A percentile compares a stretch with the other conserved stretches of the same genome.
These are phyloP conservation scores for Rhodomyrtus tomentosa DNA, from an alignment of 345 rosid species.

Conservation along the genomic window DNA sequence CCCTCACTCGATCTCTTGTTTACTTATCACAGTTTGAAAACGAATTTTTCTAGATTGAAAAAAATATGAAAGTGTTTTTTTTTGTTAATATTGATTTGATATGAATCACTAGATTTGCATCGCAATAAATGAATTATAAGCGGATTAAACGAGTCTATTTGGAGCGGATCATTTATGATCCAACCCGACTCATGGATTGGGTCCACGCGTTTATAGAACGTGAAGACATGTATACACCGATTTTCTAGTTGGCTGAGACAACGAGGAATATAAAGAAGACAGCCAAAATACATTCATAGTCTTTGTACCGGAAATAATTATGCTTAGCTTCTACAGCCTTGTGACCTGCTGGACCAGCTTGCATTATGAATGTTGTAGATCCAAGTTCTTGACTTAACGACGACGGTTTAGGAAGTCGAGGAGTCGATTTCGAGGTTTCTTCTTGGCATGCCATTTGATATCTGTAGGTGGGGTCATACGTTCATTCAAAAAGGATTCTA, in stretches of 20 bases:
- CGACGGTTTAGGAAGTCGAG: neutral
- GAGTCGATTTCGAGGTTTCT: neutral
- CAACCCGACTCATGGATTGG: neutral
- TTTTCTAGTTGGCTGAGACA: neutral
- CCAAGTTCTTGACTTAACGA: neutral
- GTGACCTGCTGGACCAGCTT: neutral
- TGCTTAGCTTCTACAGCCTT: neutral
- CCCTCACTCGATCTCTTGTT: too few relatives aligned
- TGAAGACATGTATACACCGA: neutral
- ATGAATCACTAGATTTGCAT: too few relatives aligned
- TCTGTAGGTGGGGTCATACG: neutral
- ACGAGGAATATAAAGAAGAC: neutral
- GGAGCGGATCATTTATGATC: too few relatives aligned
- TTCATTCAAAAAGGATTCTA: too few relatives aligned
- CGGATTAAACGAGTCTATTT: too few relatives aligned
- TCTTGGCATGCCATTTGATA: neutral
- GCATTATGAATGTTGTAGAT: neutral
- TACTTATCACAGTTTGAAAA: too few relatives aligned
- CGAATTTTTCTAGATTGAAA: too few relatives aligned
- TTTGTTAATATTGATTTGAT: too few relatives aligned
- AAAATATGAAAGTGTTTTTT: too few relatives aligned
- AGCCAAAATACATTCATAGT: too few relatives aligned
- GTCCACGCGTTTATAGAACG: neutral
- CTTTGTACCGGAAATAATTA: too few relatives aligned
- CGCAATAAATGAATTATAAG: too few relatives aligned